A percentile compares a stretch with the other conserved stretches of the same genome.
phyloP scores from a whole-genome alignment of 768 basidiomycete genomes.

The Daedaleopsis sinensis region DNA sequence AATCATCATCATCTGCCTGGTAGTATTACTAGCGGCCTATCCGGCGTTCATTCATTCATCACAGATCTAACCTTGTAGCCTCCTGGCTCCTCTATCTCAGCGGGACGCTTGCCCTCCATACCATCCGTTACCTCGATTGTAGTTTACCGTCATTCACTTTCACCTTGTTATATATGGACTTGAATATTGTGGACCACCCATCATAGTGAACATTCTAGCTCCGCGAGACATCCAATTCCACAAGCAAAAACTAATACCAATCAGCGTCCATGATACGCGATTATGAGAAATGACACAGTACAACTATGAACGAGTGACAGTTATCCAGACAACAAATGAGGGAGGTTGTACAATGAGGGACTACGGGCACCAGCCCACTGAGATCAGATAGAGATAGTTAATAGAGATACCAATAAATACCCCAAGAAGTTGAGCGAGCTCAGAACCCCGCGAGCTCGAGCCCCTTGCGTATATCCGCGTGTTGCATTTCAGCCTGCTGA shows the following conservation, averaged over 20 bases:
- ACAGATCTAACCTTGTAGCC: background rate
- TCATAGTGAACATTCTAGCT: background rate
- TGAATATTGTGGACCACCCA: conserved; percentile 1
- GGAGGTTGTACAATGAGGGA: conserved; percentile 1
- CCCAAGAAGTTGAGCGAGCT: conserved; percentile 11
- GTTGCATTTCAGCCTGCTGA: conserved; percentile 57
- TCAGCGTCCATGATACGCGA: background rate
- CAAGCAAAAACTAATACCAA: background rate
- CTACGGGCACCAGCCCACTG: conserved; percentile 5
- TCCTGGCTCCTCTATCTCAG: conserved; percentile 24
- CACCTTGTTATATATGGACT: conserved; percentile 24
- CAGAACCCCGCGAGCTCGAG: conserved; percentile 70
- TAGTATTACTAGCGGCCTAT: conserved; percentile 13
- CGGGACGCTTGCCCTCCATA: conserved; percentile 43
- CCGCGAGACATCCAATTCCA: background rate
- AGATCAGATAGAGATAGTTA: background rate
- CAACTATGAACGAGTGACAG: background rate
- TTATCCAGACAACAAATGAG: background rate
- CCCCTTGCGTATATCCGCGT: conserved; percentile 69
- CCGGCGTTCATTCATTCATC: background rate
- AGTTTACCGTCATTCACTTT: conserved; percentile 17
- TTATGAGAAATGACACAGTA: background rate
- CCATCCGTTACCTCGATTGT: conserved; percentile 24
- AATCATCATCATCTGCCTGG: conserved; percentile 9
- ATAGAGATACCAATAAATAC: conserved; percentile 16